Base-by-base conservation (phyloP, 352 stramenopile species). In the Phytophthora sansomeana region DNA sequence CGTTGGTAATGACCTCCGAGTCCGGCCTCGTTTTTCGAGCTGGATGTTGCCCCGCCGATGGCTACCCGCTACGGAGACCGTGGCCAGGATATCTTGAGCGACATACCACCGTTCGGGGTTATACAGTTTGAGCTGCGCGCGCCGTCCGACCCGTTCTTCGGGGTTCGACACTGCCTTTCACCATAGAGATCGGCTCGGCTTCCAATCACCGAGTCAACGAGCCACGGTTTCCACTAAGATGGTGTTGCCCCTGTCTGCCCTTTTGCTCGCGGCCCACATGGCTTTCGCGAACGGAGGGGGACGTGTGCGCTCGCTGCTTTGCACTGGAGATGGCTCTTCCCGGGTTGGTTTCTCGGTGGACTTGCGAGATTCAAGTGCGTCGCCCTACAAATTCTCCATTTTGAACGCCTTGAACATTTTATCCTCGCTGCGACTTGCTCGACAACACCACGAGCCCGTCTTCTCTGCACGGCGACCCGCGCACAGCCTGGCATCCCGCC, bases 261-360 rank as follows among this genome's bases (percentile, higher is more conserved):
- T 60, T 59, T 36, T 33, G 41, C 49, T 67, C 17, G 16, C 54
- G 41, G 11, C 33, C 68, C 69, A 74, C 64, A 77, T 77, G 69
- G 63, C 51, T 58, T 74, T 67, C 48, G 44, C 69, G 63, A 77
- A 77, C 53, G 41, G 32, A 63, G 42, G 46, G 51, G 24, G 62
- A 69, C 52, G 54, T 57, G 59, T 43, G 6, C 16, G 43, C 50
- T 24, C 58, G 44, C 51, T 72, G 50, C 62, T 72, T 28, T 75
- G 58, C 63, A 50, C 63, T 51, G 26, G 13, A 35, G 14, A 57
- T 76, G 68, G 39, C 68, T 69, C 38, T 70, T 74, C 67, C 54
- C 60, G 28, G 47, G 49, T 68, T 61, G 53, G 51, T 61, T 69
- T 73, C 68, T 76, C 58, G 63, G 53, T 75, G 67, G 55, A 72